phyloP scores from a whole-genome alignment of 148 eudicot species.

The Heliosperma pusillum region DNA sequence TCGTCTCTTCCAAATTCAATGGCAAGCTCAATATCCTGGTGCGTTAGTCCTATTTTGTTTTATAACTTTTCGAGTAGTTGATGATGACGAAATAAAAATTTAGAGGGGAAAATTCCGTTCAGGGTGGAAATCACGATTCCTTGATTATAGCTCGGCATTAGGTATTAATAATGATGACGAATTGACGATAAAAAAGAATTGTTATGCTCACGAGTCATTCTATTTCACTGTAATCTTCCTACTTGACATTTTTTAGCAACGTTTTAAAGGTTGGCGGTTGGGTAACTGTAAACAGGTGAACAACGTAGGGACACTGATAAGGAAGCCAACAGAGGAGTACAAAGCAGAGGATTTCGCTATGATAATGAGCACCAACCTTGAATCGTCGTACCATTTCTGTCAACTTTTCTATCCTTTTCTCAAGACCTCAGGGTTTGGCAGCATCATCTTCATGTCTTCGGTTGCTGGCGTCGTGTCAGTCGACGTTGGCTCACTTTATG shows the following conservation, averaged over 20 bases:
- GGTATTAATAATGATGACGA: too few relatives aligned
- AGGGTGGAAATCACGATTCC: too few relatives aligned
- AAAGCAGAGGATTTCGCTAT: constrained; percentile 32
- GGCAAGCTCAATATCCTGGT: constrained; percentile 45
- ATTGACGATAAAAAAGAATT: too few relatives aligned
- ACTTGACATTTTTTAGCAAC: too few relatives aligned
- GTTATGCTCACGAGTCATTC: too few relatives aligned
- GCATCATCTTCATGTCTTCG: constrained; percentile 48
- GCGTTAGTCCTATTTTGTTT: not conserved
- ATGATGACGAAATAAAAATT: too few relatives aligned
- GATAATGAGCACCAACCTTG: constrained; percentile 44
- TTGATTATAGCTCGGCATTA: too few relatives aligned
- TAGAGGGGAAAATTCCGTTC: too few relatives aligned
- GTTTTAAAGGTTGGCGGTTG: too few relatives aligned
- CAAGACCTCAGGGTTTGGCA: constrained; percentile 46
- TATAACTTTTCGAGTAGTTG: too few relatives aligned
- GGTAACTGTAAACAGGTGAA: constrained; percentile 39
- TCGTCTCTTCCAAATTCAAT: constrained; percentile 29
- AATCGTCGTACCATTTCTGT: constrained; percentile 46
- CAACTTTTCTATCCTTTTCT: constrained; percentile 58
- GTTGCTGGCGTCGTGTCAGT: constrained; percentile 35
- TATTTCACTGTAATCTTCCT: too few relatives aligned
- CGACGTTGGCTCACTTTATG: constrained; percentile 37
- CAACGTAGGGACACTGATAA: constrained; percentile 33
- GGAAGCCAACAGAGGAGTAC: constrained; percentile 29